Conservation (phyloP, 495 filamentous ascomycete genomes). For the Penicillium egyptiacum region DNA sequence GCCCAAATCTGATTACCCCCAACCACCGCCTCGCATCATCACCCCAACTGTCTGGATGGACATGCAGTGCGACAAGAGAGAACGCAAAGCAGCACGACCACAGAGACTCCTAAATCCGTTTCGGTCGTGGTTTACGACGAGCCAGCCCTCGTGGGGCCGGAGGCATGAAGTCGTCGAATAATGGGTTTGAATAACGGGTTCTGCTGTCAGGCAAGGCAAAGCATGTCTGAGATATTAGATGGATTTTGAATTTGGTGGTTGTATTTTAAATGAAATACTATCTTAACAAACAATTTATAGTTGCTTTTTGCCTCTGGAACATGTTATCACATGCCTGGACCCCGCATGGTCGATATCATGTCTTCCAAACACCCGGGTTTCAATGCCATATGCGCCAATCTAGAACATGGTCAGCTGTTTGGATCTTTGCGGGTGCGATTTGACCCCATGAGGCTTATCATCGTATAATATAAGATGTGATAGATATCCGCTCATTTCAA, state of each 20-base stretch:
- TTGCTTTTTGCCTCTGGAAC: conserved; percentile 8
- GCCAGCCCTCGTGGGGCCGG: conserved; percentile 1
- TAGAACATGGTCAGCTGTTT: background rate
- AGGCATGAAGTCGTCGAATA: conserved; percentile 13
- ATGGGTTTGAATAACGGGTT: background rate
- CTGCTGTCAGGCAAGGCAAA: background rate
- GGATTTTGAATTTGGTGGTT: background rate
- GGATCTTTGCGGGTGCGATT: background rate
- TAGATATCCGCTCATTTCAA: background rate
- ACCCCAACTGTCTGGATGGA: conserved; percentile 19
- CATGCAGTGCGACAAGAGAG: conserved; percentile 17
- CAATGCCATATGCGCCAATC: background rate
- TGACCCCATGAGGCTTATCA: background rate
- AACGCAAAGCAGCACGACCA: conserved; percentile 12
- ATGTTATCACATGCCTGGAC: background rate
- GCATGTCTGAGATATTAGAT: background rate
- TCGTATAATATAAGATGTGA: background rate
- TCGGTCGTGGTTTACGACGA: conserved; percentile 11
- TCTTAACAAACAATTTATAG: background rate
- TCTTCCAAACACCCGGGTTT: background rate
- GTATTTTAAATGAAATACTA: conserved; percentile 1
- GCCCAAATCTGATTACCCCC: background rate
- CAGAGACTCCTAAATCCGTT: conserved; percentile 10
- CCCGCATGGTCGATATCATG: background rate
- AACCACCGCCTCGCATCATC: conserved; percentile 18